Evolutionary conservation across 176 grass and related monocot genomes (phyloP).

Genomic region (Musa troglodytarum): DNA sequence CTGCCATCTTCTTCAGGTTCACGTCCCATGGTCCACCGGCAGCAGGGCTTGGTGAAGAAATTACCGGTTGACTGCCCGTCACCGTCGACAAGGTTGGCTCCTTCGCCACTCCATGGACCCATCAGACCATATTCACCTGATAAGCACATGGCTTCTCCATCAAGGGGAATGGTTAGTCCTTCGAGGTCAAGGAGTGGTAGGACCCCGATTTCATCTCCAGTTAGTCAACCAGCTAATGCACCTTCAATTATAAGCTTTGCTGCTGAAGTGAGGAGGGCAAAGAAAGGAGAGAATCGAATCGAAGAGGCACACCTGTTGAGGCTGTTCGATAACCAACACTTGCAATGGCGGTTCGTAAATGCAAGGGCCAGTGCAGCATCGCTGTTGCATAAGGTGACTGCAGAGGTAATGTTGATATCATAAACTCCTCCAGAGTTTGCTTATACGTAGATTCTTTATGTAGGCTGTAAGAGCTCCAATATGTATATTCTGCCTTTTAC

Average conservation of each 20-base stretch:
- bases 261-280: slow-evolving; percentile 83
- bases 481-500: no score
- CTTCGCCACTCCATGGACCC: slow-evolving; percentile 1
- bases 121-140: background rate
- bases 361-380: slow-evolving; percentile 48
- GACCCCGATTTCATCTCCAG: slow-evolving; percentile 13
- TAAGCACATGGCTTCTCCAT: slow-evolving; percentile 18
- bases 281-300: slow-evolving; percentile 85
- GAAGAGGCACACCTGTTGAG: slow-evolving; percentile 87
- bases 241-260: slow-evolving; percentile 97
- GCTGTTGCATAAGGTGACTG: slow-evolving; percentile 56
- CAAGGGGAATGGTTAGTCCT: slow-evolving; percentile 46
- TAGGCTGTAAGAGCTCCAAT: background rate
- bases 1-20: slow-evolving; percentile 25
- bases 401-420: slow-evolving; percentile 47
- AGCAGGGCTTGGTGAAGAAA: slow-evolving; percentile 23
- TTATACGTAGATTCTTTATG: background rate
- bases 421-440: background rate
- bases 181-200: slow-evolving; percentile 37
- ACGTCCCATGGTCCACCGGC: slow-evolving; percentile 11
- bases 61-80: slow-evolving; percentile 46
- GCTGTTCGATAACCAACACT: slow-evolving; percentile 67
- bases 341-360: slow-evolving; percentile 92
- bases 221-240: slow-evolving; percentile 46
- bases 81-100: slow-evolving; percentile 34